phyloP scores from a whole-genome alignment of 305 asterid species.

The Fraxinus sp. region DNA sequence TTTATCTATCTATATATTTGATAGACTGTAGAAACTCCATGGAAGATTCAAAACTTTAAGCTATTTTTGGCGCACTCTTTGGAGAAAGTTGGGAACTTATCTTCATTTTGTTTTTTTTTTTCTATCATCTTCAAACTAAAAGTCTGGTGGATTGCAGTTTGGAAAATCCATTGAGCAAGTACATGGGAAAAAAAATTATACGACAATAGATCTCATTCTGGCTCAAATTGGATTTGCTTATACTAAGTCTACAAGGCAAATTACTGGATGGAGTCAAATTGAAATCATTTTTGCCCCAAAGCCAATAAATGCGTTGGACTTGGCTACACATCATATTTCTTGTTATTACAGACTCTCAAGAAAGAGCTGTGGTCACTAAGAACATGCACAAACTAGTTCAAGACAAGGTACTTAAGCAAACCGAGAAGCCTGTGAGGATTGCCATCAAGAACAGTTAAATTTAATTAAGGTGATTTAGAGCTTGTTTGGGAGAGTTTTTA shows the following conservation, averaged over 20 bases:
- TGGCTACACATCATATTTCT: slow-evolving; percentile 1
- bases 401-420: neutral
- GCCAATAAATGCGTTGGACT: slow-evolving; percentile 10
- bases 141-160: neutral
- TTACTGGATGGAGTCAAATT: neutral
- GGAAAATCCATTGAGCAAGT: neutral
- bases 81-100: neutral
- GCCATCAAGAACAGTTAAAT: neutral
- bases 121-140: neutral
- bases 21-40: neutral
- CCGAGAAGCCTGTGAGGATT: neutral
- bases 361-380: neutral
- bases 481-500: neutral
- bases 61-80: neutral
- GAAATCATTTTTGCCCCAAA: slow-evolving; percentile 5
- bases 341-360: neutral
- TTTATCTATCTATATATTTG: neutral
- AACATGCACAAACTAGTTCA: slow-evolving; percentile 3
- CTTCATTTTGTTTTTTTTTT: neutral
- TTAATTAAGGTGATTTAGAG: neutral
- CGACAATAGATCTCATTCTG: neutral
- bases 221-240: neutral
- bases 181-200: neutral
- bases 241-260: neutral
- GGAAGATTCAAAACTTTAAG: neutral